Evolutionary conservation across 2,329 filamentous ascomycete genomes (phyloP), one percentile per base, ranked within the genome.

Genomic region (Cercospora brassicicola): DNA sequence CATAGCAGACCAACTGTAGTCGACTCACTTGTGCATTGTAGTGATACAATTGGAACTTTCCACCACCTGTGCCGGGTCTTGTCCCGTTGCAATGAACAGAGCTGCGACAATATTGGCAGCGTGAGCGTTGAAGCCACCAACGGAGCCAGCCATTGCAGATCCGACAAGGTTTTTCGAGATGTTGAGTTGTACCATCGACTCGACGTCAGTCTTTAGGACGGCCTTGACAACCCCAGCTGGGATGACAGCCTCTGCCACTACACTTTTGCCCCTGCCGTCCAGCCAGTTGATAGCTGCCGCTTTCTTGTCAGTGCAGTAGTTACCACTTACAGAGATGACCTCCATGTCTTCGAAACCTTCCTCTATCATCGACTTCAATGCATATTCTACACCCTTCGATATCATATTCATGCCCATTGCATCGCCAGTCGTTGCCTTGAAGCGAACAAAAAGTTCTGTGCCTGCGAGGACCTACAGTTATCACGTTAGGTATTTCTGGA

Each of bases 331-430:
- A 4, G 95, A 93, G 70, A 99, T 89, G 73, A 96, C 96, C 48
- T 88, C 83, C 95, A 99, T 99, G 78, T 99, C 95, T 4, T 96
- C 91, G 77, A 99, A 99, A 51, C 94, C 94, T 72, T 87, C 89
- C 73, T 97, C 93, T 45, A 84, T 91, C 95, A 99, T 99, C 74
- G 97, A 88, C 64, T 87, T 87, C 10, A 99, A 87, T 4, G 95
- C 94, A 79, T 97, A 91, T 83, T 99, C 95, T 48, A 97, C 94
- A 78, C 95, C 95, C 86, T 99, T 99, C 73, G 94, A 97, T 72
- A 99, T 99, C 95, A 99, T 99, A 86, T 99, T 99, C 95, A 99
- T 99, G 71, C 95, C 95, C 95, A 99, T 99, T 67, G 95, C 95
- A 78, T 99, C 95, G 75, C 95, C 95, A 7, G 95, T 99, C 1